Evolutionary conservation across 331 rosid species (phyloP), one percentile per base, ranked within the genome.

Genomic region (Malus hybrid): DNA sequence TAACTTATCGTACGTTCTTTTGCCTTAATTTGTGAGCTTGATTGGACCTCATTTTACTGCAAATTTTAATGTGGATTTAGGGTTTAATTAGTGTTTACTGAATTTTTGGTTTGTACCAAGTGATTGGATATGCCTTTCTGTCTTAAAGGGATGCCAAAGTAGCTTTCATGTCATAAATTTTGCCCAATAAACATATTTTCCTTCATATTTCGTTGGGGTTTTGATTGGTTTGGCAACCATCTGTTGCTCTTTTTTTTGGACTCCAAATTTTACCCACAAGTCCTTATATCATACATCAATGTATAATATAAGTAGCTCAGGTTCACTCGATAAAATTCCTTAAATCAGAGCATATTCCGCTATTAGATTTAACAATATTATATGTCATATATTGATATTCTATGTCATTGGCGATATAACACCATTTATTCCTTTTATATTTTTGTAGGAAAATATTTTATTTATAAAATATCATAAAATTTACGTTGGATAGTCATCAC

Each of bases 1-100:
- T 24, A 10, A 46, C 77, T 73, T 42, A 44, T 73, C 69, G 70
- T 18, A 62, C 77, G 70, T 18, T 73, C 77, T 44, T 42, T 16
- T 44, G 77, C 70, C 70, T 73, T 3, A 28, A 28, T 11, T 22
- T 20, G 32, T 12, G 52, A 5, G 12, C 7, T 42, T 29, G 18
- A 42, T 42, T 42, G 46, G 13, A 59, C 39, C 67, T 72, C 56
- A 39, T 72, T 24, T 55, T 29, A 10, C 18, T 73, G 69, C 20
- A 52, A 52, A 52, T 16, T 52, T 16, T 61, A 46, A 61, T 39
- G 60, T 61, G 29, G 77, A 68, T 62, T 39, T 27, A 29, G 20
- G 57, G 20, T 2, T 52, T 52, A 16, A 52, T 52, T 16, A 52
- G 10, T 42, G 46, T 44, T 44, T 44, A 44, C 50, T 44, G 50